These are phyloP conservation scores for Haematococcus lacustris DNA, from an alignment of 139 green algal species.

Conservation along the genomic window DNA sequence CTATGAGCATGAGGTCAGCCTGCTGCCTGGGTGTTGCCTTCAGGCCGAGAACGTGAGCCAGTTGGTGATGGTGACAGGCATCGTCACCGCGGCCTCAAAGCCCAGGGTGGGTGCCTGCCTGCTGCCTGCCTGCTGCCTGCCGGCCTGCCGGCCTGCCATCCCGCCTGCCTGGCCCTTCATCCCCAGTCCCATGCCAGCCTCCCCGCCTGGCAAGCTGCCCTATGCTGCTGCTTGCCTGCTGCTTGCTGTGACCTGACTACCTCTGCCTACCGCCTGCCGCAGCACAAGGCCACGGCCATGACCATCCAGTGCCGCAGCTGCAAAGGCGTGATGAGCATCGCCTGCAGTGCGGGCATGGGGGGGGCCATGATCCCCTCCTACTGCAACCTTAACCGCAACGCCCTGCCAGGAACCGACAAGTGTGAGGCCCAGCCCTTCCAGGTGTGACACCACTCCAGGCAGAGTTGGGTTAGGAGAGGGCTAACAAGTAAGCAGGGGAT, in stretches of 20 bases:
- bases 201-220: neutral
- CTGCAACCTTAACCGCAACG: conserved; percentile 33
- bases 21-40: neutral
- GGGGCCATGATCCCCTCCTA: conserved; percentile 64
- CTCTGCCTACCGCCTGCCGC: conserved; percentile 7
- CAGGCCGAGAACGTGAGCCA: conserved; percentile 78
- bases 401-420: conserved; percentile 9
- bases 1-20: neutral
- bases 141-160: neutral
- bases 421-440: conserved; percentile 6
- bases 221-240: neutral
- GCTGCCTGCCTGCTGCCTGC: neutral
- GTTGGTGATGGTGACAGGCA: conserved; percentile 92
- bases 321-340: conserved; percentile 50
- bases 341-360: conserved; percentile 77
- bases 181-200: neutral
- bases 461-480: too few species aligned
- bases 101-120: conserved; percentile 53
- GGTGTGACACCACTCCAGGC: neutral
- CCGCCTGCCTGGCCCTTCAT: neutral
- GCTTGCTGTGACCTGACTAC: neutral
- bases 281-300: conserved; percentile 90
- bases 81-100: conserved; percentile 85
- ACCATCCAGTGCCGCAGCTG: conserved; percentile 86
- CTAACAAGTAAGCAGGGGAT: too few species aligned